phyloP scores from a whole-genome alignment of 257 asterid species.

The Fraxinus quadrangulata region DNA sequence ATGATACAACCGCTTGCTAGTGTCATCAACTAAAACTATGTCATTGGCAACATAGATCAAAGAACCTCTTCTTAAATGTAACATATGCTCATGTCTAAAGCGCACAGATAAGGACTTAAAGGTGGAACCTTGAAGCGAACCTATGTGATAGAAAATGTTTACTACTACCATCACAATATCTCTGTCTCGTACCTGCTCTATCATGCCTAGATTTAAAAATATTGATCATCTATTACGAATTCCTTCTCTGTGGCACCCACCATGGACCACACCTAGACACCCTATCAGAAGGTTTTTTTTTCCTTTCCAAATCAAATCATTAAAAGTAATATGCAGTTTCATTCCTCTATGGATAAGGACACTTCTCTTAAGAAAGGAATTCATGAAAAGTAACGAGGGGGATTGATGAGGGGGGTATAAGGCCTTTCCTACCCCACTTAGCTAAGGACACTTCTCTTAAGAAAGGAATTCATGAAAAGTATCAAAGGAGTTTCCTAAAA shows the following conservation, averaged over 20 bases:
- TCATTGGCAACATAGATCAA: background rate
- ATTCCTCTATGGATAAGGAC: background rate
- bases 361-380: no score
- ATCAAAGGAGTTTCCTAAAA: no score
- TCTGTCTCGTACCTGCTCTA: background rate
- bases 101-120: background rate
- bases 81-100: background rate
- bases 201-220: no score
- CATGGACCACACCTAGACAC: background rate
- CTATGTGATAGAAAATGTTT: background rate
- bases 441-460: no score
- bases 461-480: no score
- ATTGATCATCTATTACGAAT: background rate
- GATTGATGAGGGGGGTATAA: no score
- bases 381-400: no score
- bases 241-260: background rate
- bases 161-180: background rate
- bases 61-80: background rate
- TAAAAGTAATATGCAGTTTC: background rate
- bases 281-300: background rate
- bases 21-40: background rate
- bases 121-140: background rate
- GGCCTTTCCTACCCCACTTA: no score
- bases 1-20: background rate
- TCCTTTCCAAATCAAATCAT: no score